Base-by-base conservation (phyloP, 352 stramenopile genomes). In the Elongisporangium undulatum region DNA sequence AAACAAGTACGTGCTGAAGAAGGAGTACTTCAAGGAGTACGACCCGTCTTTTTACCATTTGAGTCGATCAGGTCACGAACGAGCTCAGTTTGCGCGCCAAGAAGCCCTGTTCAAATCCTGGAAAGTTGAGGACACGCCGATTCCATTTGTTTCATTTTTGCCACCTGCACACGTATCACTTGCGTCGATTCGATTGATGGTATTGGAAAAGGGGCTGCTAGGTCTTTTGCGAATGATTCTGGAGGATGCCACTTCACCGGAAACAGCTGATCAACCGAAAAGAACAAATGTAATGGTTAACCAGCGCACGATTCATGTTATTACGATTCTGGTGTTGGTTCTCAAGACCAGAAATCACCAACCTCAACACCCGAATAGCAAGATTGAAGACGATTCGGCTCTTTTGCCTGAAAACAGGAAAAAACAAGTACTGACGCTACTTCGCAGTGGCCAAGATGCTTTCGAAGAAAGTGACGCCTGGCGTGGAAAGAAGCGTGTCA, bases 51-150 rank as follows among this genome's bases (percentile, higher is more conserved):
- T 88, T 55, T 92, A 87, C 51, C 86, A 95, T 56, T 67, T 94
- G 21, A 90, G 78, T 29, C 75, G 82, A 1, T 87, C 83, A 0
- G 69, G 77, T 4, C 86, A 95, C 51, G 82, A 93, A 60, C 90
- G 92, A 49, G 82, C 86, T 0, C 86, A 95, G 57, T 85, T 86
- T 68, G 71, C 74, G 22, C 71, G 86, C 29, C 82, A 94, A 19
- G 86, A 94, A 63, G 84, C 82, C n/a, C 62, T 95, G 23, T 92
- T 93, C 61, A 92, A 89, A 63, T 72, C 56, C 12, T 95, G 83
- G 83, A 91, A 87, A 34, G 68, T 84, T 6, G 80, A 90, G 17
- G 75, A 92, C 39, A 52, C 69, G 4, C 77, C 82, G 2, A 87
- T 95, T 56, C 80, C 86, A 16, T 66, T 92, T 24, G 79, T 95